Evolutionary conservation across 192 early-diverging fungal species (phyloP).

Genomic region (Entrophospora sp.): DNA sequence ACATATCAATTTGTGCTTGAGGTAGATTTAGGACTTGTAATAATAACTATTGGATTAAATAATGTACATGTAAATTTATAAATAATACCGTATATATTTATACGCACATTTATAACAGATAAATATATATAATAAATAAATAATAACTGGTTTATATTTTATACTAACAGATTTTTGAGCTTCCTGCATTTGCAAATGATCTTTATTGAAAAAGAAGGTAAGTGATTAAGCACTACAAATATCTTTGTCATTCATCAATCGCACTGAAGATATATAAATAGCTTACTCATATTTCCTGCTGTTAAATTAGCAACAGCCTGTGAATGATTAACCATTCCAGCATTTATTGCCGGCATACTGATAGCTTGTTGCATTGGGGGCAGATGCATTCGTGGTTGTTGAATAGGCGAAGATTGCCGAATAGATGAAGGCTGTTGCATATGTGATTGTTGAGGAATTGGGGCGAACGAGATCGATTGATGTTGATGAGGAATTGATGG

Average conservation of each 20-base stretch:
- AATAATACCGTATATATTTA: not conserved
- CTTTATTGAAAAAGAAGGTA: not conserved
- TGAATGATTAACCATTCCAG: not conserved
- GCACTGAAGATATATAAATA: not conserved
- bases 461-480: not conserved
- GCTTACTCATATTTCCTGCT: not conserved
- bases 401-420: constrained; percentile 19
- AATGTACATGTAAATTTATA: not conserved
- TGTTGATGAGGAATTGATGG: constrained; percentile 20
- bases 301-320: not conserved
- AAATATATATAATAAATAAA: not conserved
- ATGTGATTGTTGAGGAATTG: constrained; percentile 15
- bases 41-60: not conserved
- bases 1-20: constrained; percentile 9
- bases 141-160: not conserved
- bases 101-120: not conserved
- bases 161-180: not conserved
- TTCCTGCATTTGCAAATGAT: constrained; percentile 4
- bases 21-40: constrained; percentile 11
- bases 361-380: constrained; percentile 5
- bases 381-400: constrained; percentile 19
- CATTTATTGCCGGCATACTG: not conserved
- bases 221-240: not conserved
- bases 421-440: not conserved
- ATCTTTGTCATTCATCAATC: not conserved